A percentile compares a stretch with the other conserved stretches of the same genome.
These are phyloP conservation scores for Croton setiger DNA, from an alignment of 441 rosid genomes.

Conservation along the genomic window DNA sequence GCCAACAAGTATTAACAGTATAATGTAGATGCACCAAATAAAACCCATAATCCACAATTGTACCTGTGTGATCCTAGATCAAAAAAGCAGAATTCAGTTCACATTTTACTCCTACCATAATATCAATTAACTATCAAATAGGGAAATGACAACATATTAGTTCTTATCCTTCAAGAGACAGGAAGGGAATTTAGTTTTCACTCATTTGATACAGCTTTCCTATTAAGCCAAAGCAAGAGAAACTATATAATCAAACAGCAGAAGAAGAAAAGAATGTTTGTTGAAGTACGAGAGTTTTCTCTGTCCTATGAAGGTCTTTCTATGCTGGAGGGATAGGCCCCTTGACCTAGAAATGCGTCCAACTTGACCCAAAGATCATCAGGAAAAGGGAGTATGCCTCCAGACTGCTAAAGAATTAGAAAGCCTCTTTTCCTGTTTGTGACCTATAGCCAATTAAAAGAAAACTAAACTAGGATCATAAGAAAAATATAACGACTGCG, in stretches of 20 bases:
- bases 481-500: too few species aligned
- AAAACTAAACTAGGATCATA: too few species aligned
- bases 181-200: not conserved
- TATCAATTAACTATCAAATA: not conserved
- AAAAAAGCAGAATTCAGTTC: not conserved
- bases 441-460: too few species aligned
- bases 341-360: too few species aligned
- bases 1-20: not conserved
- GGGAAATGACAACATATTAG: not conserved
- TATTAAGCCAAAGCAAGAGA: constrained; percentile 9
- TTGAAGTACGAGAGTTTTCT: too few species aligned
- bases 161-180: constrained; percentile 1
- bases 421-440: too few species aligned
- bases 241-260: constrained; percentile 15
- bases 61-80: not conserved
- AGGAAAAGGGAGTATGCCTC: too few species aligned
- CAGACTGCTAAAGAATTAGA: too few species aligned
- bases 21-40: not conserved
- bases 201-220: not conserved
- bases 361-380: too few species aligned
- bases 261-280: too few species aligned
- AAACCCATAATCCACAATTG: not conserved
- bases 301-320: too few species aligned
- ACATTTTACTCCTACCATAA: not conserved
- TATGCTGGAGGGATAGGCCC: too few species aligned